Evolutionary conservation across 148 eudicot genomes (phyloP).

Genomic region (Amaranthus cruentus): DNA sequence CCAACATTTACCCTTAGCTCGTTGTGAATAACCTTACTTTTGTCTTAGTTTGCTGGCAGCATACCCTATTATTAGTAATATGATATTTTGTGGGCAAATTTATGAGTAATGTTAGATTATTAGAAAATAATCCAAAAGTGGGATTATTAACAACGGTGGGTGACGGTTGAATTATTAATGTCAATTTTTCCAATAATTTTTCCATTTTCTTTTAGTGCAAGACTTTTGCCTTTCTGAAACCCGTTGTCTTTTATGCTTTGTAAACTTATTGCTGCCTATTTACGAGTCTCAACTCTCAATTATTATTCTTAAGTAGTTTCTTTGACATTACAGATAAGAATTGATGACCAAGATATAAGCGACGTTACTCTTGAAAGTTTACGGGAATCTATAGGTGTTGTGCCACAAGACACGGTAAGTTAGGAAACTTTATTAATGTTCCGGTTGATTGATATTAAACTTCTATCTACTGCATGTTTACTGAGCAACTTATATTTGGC

Average conservation of each 20-base stretch:
- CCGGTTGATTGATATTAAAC: background rate
- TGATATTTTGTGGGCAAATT: no score
- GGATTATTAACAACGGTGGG: no score
- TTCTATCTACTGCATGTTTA: conserved; percentile 23
- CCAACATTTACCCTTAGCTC: no score
- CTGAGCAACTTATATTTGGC: conserved; percentile 12
- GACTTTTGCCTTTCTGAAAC: background rate
- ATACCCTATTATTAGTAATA: no score
- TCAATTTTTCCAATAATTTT: no score
- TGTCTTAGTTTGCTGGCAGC: no score
- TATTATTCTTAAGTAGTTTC: background rate
- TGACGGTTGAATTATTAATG: no score
- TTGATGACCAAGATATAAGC: conserved; percentile 82
- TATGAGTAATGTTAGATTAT: no score
- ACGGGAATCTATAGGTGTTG: conserved; percentile 76
- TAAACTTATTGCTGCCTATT: background rate
- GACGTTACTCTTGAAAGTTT: conserved; percentile 77
- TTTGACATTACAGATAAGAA: conserved; percentile 49
- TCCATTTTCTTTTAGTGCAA: background rate
- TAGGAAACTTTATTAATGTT: background rate
- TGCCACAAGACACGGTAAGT: conserved; percentile 82
- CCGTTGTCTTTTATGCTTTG: background rate
- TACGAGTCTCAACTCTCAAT: background rate
- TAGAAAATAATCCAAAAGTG: no score
- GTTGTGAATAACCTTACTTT: no score